These are phyloP conservation scores for Imleria badia DNA, from an alignment of 768 basidiomycete genomes.

Conservation along the genomic window DNA sequence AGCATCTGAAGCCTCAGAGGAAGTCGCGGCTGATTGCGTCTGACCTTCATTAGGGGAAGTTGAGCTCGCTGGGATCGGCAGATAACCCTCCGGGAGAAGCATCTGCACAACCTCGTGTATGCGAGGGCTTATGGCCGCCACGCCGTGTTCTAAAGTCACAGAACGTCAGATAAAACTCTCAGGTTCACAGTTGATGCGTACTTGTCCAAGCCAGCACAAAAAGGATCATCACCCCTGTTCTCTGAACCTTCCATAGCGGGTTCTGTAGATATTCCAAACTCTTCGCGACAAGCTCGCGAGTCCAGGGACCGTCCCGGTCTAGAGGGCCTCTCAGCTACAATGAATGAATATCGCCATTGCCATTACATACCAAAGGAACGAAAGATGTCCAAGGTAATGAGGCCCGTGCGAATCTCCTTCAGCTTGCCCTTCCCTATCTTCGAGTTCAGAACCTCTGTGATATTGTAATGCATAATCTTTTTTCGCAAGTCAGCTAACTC, in stretches of 20 bases:
- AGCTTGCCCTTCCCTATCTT: conserved; percentile 13
- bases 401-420: conserved; percentile 17
- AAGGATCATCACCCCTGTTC: conserved; percentile 24
- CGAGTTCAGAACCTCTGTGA: conserved; percentile 11
- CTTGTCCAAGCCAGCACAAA: conserved; percentile 22
- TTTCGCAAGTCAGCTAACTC: conserved; percentile 11
- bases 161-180: no score
- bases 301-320: conserved; percentile 10
- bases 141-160: no score
- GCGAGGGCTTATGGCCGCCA: not conserved
- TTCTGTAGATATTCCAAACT: conserved; percentile 6
- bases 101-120: not conserved
- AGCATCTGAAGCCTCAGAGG: no score
- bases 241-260: conserved; percentile 16
- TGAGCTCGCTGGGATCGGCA: no score
- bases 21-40: no score
- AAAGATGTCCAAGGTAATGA: conserved; percentile 22
- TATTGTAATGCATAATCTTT: conserved; percentile 6
- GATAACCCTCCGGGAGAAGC: not conserved
- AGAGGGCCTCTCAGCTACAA: not conserved
- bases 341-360: not conserved
- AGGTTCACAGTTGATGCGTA: no score
- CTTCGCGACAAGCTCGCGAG: conserved; percentile 9
- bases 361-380: conserved; percentile 12
- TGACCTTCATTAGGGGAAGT: no score